Conservation (phyloP, 768 basidiomycete species). For the Obba rivulosa region DNA sequence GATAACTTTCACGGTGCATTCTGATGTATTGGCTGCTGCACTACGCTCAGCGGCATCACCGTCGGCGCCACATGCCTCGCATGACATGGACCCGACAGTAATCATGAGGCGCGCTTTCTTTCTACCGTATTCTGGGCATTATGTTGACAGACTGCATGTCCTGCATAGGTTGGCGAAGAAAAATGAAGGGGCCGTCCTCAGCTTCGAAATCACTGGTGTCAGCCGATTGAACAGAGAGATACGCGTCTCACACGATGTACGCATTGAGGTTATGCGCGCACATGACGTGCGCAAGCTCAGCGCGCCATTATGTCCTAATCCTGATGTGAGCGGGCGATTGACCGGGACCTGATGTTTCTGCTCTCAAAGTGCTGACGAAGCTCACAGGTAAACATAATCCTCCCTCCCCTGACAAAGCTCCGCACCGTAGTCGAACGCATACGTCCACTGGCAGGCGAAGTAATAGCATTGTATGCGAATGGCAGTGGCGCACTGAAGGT, state of each 20-base stretch:
- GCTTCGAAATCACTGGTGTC: slow-evolving; percentile 66
- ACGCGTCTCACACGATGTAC: slow-evolving; percentile 73
- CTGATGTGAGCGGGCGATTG: slow-evolving; percentile 52
- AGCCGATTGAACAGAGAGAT: slow-evolving; percentile 61
- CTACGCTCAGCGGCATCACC: slow-evolving; percentile 46
- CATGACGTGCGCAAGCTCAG: slow-evolving; percentile 63
- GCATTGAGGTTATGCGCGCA: slow-evolving; percentile 75
- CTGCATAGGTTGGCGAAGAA: slow-evolving; percentile 63
- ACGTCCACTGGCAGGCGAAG: slow-evolving; percentile 54
- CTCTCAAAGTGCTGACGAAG: neutral
- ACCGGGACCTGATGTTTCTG: neutral
- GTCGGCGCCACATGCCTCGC: slow-evolving; percentile 22
- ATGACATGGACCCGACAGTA: slow-evolving; percentile 53
- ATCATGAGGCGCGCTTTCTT: slow-evolving; percentile 49
- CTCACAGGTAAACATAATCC: slow-evolving; percentile 64
- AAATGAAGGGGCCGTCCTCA: slow-evolving; percentile 70
- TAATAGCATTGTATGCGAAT: slow-evolving; percentile 66
- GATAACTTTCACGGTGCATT: slow-evolving; percentile 67
- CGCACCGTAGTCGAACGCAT: slow-evolving; percentile 78
- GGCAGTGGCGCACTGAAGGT: slow-evolving; percentile 49
- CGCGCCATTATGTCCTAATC: slow-evolving; percentile 83
- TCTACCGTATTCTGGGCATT: too few relatives aligned
- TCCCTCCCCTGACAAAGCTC: slow-evolving; percentile 70
- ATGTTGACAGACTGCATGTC: neutral
- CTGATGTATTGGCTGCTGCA: slow-evolving; percentile 71